These are phyloP conservation scores for Candolleomyces eurysporus DNA, from an alignment of 768 basidiomycete genomes.

Conservation along the genomic window DNA sequence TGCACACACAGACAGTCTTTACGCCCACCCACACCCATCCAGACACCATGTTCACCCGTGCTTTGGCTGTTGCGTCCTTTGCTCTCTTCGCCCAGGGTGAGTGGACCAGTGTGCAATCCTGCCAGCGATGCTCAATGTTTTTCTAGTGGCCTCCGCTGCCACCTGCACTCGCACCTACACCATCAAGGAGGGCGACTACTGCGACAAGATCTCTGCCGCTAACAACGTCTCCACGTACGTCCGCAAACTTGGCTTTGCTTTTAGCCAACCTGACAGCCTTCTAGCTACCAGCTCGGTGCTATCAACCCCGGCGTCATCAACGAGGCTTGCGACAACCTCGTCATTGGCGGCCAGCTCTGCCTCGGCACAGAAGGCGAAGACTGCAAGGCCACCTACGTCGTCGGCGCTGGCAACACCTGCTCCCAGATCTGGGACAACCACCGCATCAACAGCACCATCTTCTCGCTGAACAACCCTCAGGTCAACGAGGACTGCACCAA, in stretches of 20 bases:
- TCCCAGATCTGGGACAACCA: conserved; percentile 37
- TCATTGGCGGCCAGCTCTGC: conserved; percentile 51
- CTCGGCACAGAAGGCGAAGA: conserved; percentile 60
- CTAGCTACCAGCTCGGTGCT: conserved; percentile 71
- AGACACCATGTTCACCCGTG: conserved; percentile 14
- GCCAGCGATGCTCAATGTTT: background rate
- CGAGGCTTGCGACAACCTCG: conserved; percentile 56
- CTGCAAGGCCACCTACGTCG: conserved; percentile 60
- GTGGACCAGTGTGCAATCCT: conserved; percentile 11
- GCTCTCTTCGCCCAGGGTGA: conserved; percentile 46
- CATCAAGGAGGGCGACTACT: conserved; percentile 56
- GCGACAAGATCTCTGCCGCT: conserved; percentile 63
- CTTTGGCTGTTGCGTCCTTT: conserved; percentile 36
- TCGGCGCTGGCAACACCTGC: conserved; percentile 57
- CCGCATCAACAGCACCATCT: conserved; percentile 50
- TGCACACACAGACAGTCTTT: background rate
- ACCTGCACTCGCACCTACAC: conserved; percentile 62
- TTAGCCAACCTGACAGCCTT: background rate
- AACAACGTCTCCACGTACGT: conserved; percentile 64
- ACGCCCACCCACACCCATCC: background rate
- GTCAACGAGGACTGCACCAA: conserved; percentile 55
- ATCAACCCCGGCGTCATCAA: conserved; percentile 55
- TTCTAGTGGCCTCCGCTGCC: conserved; percentile 29
- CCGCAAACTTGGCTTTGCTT: background rate
- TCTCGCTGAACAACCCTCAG: conserved; percentile 75